Base-by-base conservation (phyloP, 768 basidiomycete species). In the Pleurotus salmoneostramineus region DNA sequence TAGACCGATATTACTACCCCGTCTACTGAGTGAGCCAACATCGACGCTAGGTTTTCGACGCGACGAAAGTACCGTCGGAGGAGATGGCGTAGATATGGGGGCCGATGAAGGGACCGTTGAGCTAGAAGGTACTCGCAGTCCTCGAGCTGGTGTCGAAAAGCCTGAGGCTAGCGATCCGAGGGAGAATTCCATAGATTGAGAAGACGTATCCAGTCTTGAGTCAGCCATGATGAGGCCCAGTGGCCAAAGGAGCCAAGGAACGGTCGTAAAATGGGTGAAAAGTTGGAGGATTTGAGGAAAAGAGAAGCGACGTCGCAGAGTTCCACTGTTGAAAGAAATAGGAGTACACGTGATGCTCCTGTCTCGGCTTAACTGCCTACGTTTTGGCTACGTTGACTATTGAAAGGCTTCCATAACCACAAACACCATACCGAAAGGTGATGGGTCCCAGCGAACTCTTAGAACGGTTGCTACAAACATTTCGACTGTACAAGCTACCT, bases 61-160 rank as follows among this genome's bases (percentile, higher is more conserved):
- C 27, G 54, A 56, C 15, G 44, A 56, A 21, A 46, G n/a, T 17
- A 17, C 21, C 17, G 44, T n/a, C 32, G 54, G 54, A n/a, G 54
- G 54, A 27, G 54, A 56, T 12, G 54, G 54, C n/a, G 54, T 56
- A 7, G 54, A 56, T 32, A 56, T 17, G n/a, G 40, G 54, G n/a
- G 54, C 54, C 33, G 54, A 56, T n/a, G 54, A 56, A 11, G 54
- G 54, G 11, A 32, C 35, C 12, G 54, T 56, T 56, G 54, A 56
- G 37, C 42, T 31, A 27, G 54, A 56, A n/a, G 54, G 54, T 8
- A 56, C 44, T 7, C 54, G 40, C 11, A 56, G 42, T 1, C 15
- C 54, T 43, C 54, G 40, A n/a, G 27, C 54, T 43, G 54, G 54
- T 12, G 54, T 42, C 33, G 54, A 43, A 14, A 56, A 56, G 5